These are phyloP conservation scores for Scleroderma bovista DNA, from an alignment of 768 basidiomycete genomes.

Conservation along the genomic window DNA sequence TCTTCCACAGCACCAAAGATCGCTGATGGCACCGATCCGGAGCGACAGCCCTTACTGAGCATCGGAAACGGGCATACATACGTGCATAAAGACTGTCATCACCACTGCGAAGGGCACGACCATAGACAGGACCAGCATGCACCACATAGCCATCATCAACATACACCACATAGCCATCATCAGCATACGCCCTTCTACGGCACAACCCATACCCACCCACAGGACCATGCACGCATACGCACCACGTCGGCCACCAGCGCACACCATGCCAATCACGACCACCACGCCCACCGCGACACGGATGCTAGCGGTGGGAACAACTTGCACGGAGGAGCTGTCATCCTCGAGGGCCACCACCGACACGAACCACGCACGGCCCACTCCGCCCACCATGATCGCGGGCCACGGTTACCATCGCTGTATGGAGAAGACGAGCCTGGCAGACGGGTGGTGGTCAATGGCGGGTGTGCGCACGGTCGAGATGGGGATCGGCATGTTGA, in stretches of 20 bases:
- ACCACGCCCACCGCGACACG: neutral
- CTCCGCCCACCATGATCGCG: conserved; percentile 24
- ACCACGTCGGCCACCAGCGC: conserved; percentile 1
- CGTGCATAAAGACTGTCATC: too few species aligned
- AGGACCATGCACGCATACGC: neutral
- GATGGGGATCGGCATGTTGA: neutral
- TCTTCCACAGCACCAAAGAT: neutral
- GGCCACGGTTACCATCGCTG: conserved; percentile 13
- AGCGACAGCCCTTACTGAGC: conserved; percentile 16
- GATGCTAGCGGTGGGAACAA: neutral
- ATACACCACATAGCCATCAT: neutral
- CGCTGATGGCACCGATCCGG: conserved; percentile 5
- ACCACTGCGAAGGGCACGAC: neutral
- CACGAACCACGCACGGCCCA: conserved; percentile 26
- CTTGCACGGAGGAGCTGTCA: neutral
- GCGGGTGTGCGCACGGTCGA: conserved; percentile 1
- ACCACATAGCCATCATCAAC: neutral
- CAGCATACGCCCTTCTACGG: conserved; percentile 2
- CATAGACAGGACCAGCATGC: too few species aligned
- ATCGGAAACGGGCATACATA: neutral
- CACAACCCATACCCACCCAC: neutral
- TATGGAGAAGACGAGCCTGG: conserved; percentile 10
- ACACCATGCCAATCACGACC: neutral
- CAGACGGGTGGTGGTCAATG: neutral
- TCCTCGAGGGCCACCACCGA: conserved; percentile 34